Percentiles rank a stretch among this genome's conserved stretches.
Conservation (phyloP, 2,329 filamentous ascomycete species). For the Botrytis porri region DNA sequence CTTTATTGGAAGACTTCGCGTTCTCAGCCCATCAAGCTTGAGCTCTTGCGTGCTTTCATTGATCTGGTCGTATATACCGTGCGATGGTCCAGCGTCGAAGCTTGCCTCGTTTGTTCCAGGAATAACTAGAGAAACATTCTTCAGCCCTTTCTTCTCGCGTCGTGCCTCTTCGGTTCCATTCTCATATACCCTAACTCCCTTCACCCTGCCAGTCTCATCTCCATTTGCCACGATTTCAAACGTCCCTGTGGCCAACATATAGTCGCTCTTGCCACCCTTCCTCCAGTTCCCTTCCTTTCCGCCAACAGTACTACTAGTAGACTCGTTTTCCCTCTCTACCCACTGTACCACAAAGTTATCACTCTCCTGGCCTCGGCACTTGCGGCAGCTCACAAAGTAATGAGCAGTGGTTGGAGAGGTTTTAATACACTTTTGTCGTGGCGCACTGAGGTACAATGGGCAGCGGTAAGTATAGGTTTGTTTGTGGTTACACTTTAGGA, state of each 20-base stretch:
- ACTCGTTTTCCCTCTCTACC: not conserved
- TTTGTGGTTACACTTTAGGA: constrained; percentile 3
- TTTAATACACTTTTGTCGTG: not conserved
- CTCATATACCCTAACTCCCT: not conserved
- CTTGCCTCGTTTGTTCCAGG: not conserved
- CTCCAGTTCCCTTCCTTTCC: not conserved
- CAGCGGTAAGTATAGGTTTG: constrained; percentile 7
- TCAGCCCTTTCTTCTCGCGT: not conserved
- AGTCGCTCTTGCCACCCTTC: not conserved
- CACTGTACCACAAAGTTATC: not conserved
- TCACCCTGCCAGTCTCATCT: not conserved
- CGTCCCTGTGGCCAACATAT: not conserved
- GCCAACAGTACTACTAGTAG: not conserved
- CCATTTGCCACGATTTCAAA: not conserved
- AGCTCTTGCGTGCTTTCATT: not conserved
- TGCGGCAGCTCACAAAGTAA: constrained; percentile 1
- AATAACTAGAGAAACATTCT: not conserved
- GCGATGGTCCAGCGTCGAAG: not conserved
- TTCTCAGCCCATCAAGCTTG: not conserved
- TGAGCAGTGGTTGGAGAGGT: not conserved
- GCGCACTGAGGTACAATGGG: not conserved
- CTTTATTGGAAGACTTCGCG: not conserved
- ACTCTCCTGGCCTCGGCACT: constrained; percentile 1
- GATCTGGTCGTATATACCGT: not conserved
- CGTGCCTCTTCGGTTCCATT: not conserved